Conservation (phyloP, 164 flowering plant genomes). For the Vitis amurensis region DNA sequence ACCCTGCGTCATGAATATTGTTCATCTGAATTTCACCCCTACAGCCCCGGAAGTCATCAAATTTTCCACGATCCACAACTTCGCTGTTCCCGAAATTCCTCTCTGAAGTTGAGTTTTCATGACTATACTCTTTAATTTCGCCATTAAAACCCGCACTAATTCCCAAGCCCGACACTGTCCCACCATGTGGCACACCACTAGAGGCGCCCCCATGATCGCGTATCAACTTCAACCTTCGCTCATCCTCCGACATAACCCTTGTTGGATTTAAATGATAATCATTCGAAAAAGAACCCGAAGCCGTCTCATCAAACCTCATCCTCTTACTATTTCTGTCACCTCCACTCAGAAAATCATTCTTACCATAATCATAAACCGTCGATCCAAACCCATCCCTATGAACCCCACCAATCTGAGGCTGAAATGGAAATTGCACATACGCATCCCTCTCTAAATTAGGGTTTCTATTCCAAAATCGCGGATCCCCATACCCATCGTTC, state of each 20-base stretch:
- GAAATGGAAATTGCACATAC: constrained; percentile 7
- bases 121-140: constrained; percentile 5
- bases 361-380: constrained; percentile 6
- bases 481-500: constrained; percentile 19
- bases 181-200: constrained; percentile 13
- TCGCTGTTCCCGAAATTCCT: constrained; percentile 2
- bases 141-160: constrained; percentile 1
- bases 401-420: constrained; percentile 1
- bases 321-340: constrained; percentile 56
- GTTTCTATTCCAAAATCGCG: constrained; percentile 25
- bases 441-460: constrained; percentile 25
- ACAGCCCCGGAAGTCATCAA: constrained; percentile 11
- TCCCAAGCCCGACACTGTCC: neutral
- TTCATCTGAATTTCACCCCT: constrained; percentile 1
- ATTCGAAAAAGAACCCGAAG: constrained; percentile 8
- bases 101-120: constrained; percentile 1
- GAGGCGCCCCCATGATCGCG: constrained; percentile 65
- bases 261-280: constrained; percentile 8
- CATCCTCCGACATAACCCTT: constrained; percentile 36
- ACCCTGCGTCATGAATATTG: constrained; percentile 11
- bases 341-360: constrained; percentile 22
- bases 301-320: constrained; percentile 46
- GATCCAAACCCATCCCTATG: constrained; percentile 10
- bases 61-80: neutral
- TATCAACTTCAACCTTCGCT: constrained; percentile 70